A percentile compares a stretch with the other conserved stretches of the same genome.
phyloP scores from a whole-genome alignment of 75 land plant species.

The Sequoiadendron giganteum region DNA sequence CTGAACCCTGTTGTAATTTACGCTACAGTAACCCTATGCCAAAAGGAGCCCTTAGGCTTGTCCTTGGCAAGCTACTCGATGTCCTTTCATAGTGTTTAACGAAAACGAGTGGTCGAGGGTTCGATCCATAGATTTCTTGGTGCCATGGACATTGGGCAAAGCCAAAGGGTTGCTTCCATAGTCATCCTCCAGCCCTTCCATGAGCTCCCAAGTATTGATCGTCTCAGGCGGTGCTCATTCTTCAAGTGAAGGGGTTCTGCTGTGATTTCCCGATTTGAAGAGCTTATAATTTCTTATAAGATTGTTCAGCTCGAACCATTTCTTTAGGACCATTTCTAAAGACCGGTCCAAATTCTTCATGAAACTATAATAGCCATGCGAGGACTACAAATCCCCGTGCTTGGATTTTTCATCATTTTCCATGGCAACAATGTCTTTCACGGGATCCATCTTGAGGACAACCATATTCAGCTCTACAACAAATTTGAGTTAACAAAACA shows the following conservation, averaged over 20 bases:
- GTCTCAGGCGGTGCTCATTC: constrained; percentile 56
- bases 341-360: not conserved
- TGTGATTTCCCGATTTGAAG: not conserved
- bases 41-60: constrained; percentile 1
- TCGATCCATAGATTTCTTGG: not conserved
- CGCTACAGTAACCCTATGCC: constrained; percentile 6
- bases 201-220: constrained; percentile 59
- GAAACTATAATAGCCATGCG: not conserved
- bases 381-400: not conserved
- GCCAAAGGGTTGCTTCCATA: constrained; percentile 16
- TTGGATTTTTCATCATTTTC: not conserved
- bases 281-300: not conserved
- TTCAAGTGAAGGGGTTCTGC: not conserved
- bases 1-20: no score
- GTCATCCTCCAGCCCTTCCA: constrained; percentile 82
- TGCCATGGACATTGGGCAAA: not conserved
- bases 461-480: no score
- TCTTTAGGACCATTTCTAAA: constrained; percentile 22
- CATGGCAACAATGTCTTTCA: not conserved
- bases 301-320: constrained; percentile 33
- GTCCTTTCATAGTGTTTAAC: constrained; percentile 32
- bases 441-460: constrained; percentile 34
- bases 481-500: not conserved
- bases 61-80: not conserved
- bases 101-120: constrained; percentile 38